A percentile compares a stretch with the other conserved stretches of the same genome.
Conservation (phyloP, 176 grass and related monocot genomes). For the Ananas comosus region DNA sequence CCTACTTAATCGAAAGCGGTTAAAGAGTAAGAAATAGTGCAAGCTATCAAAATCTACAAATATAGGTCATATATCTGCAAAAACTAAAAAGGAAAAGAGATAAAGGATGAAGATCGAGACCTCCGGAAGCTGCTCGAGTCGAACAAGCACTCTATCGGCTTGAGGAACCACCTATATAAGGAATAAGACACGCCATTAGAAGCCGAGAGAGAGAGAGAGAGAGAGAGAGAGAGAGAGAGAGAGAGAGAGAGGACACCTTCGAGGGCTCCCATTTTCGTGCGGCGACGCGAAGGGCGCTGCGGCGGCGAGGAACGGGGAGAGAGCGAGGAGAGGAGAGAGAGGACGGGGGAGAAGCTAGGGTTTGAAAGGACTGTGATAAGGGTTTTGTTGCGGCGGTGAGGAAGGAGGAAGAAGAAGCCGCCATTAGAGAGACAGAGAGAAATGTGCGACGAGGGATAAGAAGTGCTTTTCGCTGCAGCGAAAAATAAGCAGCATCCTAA, state of each 20-base stretch:
- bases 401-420: slow-evolving; percentile 33
- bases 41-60: neutral
- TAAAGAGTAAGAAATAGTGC: neutral
- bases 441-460: neutral
- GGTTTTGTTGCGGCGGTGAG: slow-evolving; percentile 25
- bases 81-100: neutral
- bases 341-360: slow-evolving; percentile 10
- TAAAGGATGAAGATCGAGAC: slow-evolving; percentile 22
- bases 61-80: neutral
- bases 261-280: slow-evolving; percentile 69
- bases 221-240: neutral
- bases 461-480: neutral
- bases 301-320: slow-evolving; percentile 17
- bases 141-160: slow-evolving; percentile 73
- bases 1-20: neutral
- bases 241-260: slow-evolving; percentile 24
- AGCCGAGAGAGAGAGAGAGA: neutral
- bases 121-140: slow-evolving; percentile 79
- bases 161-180: slow-evolving; percentile 64
- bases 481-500: too few species aligned
- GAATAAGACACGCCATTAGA: neutral
- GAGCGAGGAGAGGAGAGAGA: slow-evolving; percentile 6
- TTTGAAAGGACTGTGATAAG: slow-evolving; percentile 1
- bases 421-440: slow-evolving; percentile 23
- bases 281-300: slow-evolving; percentile 29